Conservation (phyloP, 2,329 filamentous ascomycete genomes). For the Lasiodiplodia sp. region DNA sequence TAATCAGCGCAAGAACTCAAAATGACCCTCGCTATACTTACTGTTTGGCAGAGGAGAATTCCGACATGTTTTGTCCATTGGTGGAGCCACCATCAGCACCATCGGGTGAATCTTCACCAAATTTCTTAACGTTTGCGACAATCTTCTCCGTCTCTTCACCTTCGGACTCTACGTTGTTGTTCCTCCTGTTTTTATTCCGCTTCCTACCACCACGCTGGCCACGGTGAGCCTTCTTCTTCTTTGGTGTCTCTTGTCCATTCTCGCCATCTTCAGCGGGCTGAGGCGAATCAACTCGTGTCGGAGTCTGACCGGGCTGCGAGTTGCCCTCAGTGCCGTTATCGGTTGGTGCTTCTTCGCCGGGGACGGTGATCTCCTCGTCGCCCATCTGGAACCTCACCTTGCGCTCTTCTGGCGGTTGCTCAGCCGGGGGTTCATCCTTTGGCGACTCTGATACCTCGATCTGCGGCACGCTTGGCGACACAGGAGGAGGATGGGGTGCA, state of each 20-base stretch:
- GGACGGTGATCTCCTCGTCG: slow-evolving; percentile 27
- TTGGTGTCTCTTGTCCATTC: slow-evolving; percentile 37
- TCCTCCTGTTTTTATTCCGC: slow-evolving; percentile 51
- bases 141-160: slow-evolving; percentile 46
- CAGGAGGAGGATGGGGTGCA: slow-evolving; percentile 36
- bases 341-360: slow-evolving; percentile 3
- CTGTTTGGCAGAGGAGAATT: slow-evolving; percentile 55
- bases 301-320: not conserved
- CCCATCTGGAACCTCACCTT: slow-evolving; percentile 30
- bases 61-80: slow-evolving; percentile 41
- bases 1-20: not conserved
- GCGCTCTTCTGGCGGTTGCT: slow-evolving; percentile 18
- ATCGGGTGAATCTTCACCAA: slow-evolving; percentile 38
- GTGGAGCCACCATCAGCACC: slow-evolving; percentile 41
- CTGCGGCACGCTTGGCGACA: not conserved
- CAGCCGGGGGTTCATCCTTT: not conserved
- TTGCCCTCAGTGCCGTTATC: slow-evolving; percentile 7
- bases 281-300: slow-evolving; percentile 3
- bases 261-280: slow-evolving; percentile 35
- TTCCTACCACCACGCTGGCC: slow-evolving; percentile 57
- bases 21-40: slow-evolving; percentile 2
- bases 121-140: slow-evolving; percentile 50
- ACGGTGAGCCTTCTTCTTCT: slow-evolving; percentile 59
- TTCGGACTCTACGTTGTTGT: slow-evolving; percentile 42
- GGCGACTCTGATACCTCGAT: slow-evolving; percentile 18